phyloP scores from a whole-genome alignment of 805 yeast species.

The Peterozyma xylosa region DNA sequence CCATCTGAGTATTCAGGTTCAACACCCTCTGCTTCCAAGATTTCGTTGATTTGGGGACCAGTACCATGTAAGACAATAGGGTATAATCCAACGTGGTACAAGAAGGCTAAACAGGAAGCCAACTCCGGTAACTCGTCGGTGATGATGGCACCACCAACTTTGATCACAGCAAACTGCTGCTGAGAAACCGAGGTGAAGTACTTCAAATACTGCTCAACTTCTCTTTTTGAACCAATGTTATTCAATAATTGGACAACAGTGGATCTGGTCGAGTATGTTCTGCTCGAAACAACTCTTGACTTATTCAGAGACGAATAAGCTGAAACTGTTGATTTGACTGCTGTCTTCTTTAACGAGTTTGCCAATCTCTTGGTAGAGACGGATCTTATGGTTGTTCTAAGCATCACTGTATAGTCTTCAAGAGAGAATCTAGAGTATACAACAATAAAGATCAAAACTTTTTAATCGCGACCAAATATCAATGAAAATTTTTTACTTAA shows the following conservation, averaged over 20 bases:
- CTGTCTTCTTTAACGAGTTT: too few species aligned
- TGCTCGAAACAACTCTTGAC: conserved; percentile 1
- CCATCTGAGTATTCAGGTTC: conserved; percentile 97
- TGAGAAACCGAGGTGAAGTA: conserved; percentile 94
- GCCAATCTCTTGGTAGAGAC: too few species aligned
- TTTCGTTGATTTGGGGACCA: conserved; percentile 96
- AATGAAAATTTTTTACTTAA: too few species aligned
- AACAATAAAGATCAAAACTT: too few species aligned
- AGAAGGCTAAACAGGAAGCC: conserved; percentile 91
- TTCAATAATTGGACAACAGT: conserved; percentile 92
- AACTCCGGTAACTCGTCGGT: conserved; percentile 89
- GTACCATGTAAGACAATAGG: conserved; percentile 98
- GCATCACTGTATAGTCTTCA: too few species aligned
- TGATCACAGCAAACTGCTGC: conserved; percentile 96
- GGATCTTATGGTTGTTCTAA: too few species aligned
- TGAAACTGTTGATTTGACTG: too few species aligned
- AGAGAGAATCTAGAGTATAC: too few species aligned
- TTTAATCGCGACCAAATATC: too few species aligned
- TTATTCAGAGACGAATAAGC: too few species aligned
- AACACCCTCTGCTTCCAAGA: conserved; percentile 87
- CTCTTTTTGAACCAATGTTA: conserved; percentile 95
- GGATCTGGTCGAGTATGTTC: conserved; percentile 66
- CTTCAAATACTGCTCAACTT: conserved; percentile 94
- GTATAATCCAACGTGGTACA: conserved; percentile 94
- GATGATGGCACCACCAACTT: conserved; percentile 98